Conservation (phyloP, 306 rosid species). For the Mimosa pudica region DNA sequence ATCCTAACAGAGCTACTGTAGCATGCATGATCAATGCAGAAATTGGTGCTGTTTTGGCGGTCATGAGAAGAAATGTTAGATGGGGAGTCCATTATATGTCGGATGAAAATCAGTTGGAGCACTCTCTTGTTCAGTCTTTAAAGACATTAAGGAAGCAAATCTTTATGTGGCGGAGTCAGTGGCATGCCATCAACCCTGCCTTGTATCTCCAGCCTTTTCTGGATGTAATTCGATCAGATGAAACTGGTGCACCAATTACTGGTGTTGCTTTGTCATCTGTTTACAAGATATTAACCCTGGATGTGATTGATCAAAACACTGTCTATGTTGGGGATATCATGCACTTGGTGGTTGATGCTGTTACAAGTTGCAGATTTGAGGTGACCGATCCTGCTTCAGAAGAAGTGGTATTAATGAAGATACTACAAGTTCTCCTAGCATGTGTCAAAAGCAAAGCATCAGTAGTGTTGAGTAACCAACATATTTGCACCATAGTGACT, state of each 20-base stretch:
- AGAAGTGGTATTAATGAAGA: slow-evolving; percentile 93
- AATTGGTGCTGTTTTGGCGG: slow-evolving; percentile 94
- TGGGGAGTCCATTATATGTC: slow-evolving; percentile 93
- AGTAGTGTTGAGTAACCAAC: slow-evolving; percentile 83
- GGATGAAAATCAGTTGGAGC: slow-evolving; percentile 94
- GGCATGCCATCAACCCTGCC: slow-evolving; percentile 82
- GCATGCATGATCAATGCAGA: slow-evolving; percentile 97
- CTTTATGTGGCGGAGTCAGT: slow-evolving; percentile 78
- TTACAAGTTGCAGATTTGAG: slow-evolving; percentile 96
- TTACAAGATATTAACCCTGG: slow-evolving; percentile 89
- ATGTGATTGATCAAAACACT: slow-evolving; percentile 82
- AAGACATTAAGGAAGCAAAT: slow-evolving; percentile 77
- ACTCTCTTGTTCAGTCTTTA: slow-evolving; percentile 81
- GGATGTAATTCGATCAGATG: slow-evolving; percentile 91
- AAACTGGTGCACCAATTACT: slow-evolving; percentile 95
- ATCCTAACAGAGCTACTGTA: slow-evolving; percentile 63
- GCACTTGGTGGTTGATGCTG: slow-evolving; percentile 94
- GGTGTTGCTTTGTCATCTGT: slow-evolving; percentile 91
- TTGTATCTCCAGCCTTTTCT: slow-evolving; percentile 90
- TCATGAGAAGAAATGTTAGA: slow-evolving; percentile 95
- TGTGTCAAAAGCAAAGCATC: slow-evolving; percentile 96
- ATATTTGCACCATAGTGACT: slow-evolving; percentile 88
- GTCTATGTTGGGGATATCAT: slow-evolving; percentile 79
- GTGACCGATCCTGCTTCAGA: slow-evolving; percentile 99
- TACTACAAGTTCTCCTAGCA: slow-evolving; percentile 91